Evolutionary conservation across 2,329 filamentous ascomycete genomes (phyloP), one percentile per base, ranked within the genome.

Genomic region (Aspergillus unguis): DNA sequence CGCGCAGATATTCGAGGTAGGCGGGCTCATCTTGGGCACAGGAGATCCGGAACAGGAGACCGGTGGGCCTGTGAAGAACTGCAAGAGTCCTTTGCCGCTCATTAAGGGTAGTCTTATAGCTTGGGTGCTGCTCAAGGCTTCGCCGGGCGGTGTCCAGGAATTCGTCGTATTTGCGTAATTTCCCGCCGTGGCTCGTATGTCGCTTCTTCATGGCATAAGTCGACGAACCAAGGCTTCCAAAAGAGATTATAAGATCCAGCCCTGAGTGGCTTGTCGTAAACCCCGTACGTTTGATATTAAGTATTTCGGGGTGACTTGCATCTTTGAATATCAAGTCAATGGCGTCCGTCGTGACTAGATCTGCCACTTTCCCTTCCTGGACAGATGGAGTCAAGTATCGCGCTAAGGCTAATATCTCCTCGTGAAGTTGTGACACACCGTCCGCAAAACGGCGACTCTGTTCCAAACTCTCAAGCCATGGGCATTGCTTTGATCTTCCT

Each of bases 191-290:
- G 4, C 64, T 69, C 3, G 66, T 54, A 52, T 71, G 73, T 23
- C 69, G 69, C 41, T 63, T 66, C 31, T 66, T 65, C 28, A 56
- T 54, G n/a, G 40, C 54, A 25, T 61, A 53, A 48, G 48, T 38
- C 4, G 63, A 54, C n/a, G 61, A 56, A 17, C 65, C 57, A 29
- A 53, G 49, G 50, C 65, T 65, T 27, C 59, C 50, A 17, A 70
- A 59, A n/a, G 57, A 56, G 57, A 70, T 72, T 46, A 66, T 74
- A 66, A 71, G 78, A 61, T 85, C 79, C 9, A 85, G 70, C 63
- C 81, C 79, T 5, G 83, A 85, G 37, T 73, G 71, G 28, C 77
- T 73, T 48, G 77, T 62, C 0, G 77, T 76, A 33, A 84, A 66
- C 6, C 80, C 79, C 10, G 77, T 83, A 8, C 67, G 65, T 51